A percentile compares a stretch with the other conserved stretches of the same genome.
phyloP scores from a whole-genome alignment of 139 green algal species.

The Tetraselmis striata region DNA sequence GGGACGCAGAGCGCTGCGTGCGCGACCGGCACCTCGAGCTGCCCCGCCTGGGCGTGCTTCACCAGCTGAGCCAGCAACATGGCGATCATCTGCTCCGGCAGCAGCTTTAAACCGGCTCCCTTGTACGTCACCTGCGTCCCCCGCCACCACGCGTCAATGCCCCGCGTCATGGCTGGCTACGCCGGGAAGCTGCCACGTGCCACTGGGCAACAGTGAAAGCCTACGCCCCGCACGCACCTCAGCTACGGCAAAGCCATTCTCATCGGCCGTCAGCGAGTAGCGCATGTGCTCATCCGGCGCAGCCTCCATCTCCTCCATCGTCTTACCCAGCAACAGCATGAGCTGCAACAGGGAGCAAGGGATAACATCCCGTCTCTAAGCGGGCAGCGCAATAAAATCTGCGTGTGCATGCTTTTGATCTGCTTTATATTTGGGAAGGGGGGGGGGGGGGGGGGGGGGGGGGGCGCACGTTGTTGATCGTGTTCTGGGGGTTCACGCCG shows the following conservation, averaged over 20 bases:
- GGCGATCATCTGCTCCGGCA: neutral
- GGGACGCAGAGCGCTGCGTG: neutral
- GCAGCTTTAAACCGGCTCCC: neutral
- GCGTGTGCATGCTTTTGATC: no score
- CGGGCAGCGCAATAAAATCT: neutral
- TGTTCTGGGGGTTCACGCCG: neutral
- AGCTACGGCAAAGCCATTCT: neutral
- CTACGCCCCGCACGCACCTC: neutral
- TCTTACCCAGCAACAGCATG: neutral
- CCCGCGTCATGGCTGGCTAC: no score
- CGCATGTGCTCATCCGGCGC: neutral
- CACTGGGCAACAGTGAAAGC: no score
- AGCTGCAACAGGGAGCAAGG: neutral
- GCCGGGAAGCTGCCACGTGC: no score
- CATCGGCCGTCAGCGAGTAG: neutral
- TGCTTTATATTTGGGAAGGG: no score
- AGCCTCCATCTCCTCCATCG: neutral
- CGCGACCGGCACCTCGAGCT: neutral
- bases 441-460: no score
- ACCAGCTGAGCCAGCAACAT: neutral
- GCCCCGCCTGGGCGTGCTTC: neutral
- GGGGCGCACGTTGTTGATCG: neutral
- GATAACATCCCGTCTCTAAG: neutral
- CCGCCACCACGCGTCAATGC: no score
- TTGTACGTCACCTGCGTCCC: neutral